Base-by-base conservation (phyloP, 2,329 filamentous ascomycete species). In the Intubia oerlemansii region DNA sequence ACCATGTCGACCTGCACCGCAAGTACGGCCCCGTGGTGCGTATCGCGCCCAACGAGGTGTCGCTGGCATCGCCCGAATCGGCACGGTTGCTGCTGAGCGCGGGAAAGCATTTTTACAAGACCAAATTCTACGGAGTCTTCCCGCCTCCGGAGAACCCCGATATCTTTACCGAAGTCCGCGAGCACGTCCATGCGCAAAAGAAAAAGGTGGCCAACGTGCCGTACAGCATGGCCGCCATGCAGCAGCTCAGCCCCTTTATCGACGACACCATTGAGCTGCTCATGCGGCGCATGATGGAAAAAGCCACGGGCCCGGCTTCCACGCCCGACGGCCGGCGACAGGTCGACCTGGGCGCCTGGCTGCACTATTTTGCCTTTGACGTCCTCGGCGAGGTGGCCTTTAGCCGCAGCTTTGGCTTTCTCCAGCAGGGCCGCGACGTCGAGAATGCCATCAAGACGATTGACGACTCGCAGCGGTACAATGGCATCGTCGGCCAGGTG, bases 121-220 rank as follows among this genome's bases (percentile, higher is more conserved):
- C 59, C 4, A 44, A 52, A 32, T 63, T 62, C 36, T 63, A 63
- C 39, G 47, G 42, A 22, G 60, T 66, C 6, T 66, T 66, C 39
- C 60, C 60, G 17, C 61, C 61, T 4, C 54, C 57, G 0, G 58
- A 62, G 44, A 63, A 65, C 44, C 59, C 61, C 5, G 61, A 66
- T 34, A 64, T 66, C 41, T 66, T 66, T 44, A 65, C 62, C 23
- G 61, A 66, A 42, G 55, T 50, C 11, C 49, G 59, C 30, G 60
- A 65, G 43, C 49, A 54, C 6, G 54, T 59, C n/a, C 62, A 66
- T 41, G 58, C 59, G 0, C 49, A 52, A 34, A 64, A 63, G 51
- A 66, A 65, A 45, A 53, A 57, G 40, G 54, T 59, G 5, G 55
- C 54, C 37, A 58, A 57, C 27, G 53, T 57, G 20, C 56, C 58